Evolutionary conservation across 345 rosid genomes (phyloP), one percentile per base, ranked within the genome.

Genomic region (Turritis glabra): DNA sequence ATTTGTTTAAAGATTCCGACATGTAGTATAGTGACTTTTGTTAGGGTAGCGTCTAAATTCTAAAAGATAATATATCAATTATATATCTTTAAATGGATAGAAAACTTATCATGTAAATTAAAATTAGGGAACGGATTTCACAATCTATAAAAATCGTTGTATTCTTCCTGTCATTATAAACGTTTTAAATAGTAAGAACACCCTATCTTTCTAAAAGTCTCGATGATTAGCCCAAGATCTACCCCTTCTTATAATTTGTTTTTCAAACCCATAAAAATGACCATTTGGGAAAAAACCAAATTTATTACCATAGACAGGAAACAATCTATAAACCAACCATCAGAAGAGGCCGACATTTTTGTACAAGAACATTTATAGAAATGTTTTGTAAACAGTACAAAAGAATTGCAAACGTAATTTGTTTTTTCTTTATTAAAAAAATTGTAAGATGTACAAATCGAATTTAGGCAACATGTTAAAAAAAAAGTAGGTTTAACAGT

Each of bases 281-380:
- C 12, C 5, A 25, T 32, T 33, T 23, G 25, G 35, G 52, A 29
- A 13, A 12, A 52, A 55, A 56, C 7, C n/a, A 17, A 29, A 41
- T 19, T 40, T 22, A 53, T 41, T 29, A 52, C 52, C 22, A 73
- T 19, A 7, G 44, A 52, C 41, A 47, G 22, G 12, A 56, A 57
- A 57, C 29, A 21, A 52, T 67, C 8, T 19, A 2, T 29, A 75
- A 19, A 75, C 61, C 47, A 50, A 61, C 33, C 41, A 69, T n/a
- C 8, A 5, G 53, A 70, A 21, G 67, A 35, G 8, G 10, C 67
- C 71, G 44, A 76, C 66, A 63, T 18, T 69, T 69, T 53, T 15
- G 3, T 23, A 64, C 52, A 69, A 69, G 5, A 69, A 64, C 80
- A 63, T 70, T 55, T 55, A 77, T 37, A 77, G 80, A 55, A 77